Evolutionary conservation across 495 filamentous ascomycete species (phyloP).

Genomic region (Penicillium lagena): DNA sequence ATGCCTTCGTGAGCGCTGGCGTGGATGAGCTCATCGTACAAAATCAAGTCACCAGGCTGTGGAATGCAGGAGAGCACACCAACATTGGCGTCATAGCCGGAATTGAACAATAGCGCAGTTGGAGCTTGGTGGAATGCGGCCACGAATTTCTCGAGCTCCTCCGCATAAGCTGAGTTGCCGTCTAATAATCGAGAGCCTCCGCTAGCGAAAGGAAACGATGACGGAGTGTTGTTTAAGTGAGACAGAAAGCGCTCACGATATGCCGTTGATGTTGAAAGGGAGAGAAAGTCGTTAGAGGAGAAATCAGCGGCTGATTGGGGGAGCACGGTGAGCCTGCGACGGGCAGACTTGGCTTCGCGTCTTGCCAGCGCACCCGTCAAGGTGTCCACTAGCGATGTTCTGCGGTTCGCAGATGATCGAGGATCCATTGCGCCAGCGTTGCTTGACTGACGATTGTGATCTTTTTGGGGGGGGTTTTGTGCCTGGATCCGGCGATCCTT

Average conservation of each 20-base stretch:
- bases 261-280: constrained; percentile 28
- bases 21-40: constrained; percentile 72
- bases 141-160: constrained; percentile 56
- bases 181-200: constrained; percentile 43
- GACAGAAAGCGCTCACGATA: constrained; percentile 23
- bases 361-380: constrained; percentile 30
- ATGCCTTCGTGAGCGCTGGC: constrained; percentile 77
- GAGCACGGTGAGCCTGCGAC: constrained; percentile 36
- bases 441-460: not conserved
- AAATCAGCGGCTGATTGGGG: constrained; percentile 32
- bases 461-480: no score
- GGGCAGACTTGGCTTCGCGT: constrained; percentile 38
- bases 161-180: constrained; percentile 62
- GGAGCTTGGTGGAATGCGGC: constrained; percentile 61
- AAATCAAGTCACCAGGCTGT: constrained; percentile 59
- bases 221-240: constrained; percentile 24
- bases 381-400: constrained; percentile 19
- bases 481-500: constrained; percentile 1
- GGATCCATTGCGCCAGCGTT: not conserved
- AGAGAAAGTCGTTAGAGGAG: constrained; percentile 44
- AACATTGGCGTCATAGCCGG: constrained; percentile 71
- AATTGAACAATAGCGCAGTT: constrained; percentile 66
- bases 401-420: not conserved
- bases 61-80: constrained; percentile 63
- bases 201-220: constrained; percentile 30